Base-by-base conservation (phyloP, 73 alveolate genomes). In the Paramecium caudatum region DNA sequence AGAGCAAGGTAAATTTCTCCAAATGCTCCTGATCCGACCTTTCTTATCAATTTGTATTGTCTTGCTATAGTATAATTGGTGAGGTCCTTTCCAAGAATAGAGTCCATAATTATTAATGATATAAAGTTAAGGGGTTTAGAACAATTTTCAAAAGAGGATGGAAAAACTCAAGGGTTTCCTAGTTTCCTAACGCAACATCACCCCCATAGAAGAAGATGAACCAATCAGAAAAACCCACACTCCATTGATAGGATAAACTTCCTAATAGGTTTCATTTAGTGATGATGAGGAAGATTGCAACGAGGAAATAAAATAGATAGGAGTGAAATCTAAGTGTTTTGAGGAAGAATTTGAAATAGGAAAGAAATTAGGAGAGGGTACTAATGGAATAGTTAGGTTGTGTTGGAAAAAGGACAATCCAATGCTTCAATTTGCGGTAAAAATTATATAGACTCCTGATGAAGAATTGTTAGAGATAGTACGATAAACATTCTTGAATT, bases 21-120 rank as follows among this genome's bases (percentile, higher is more conserved):
- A 91, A 95, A 95, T 21, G 98, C 95, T 12, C 98, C 98, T 12
- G 91, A 68, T 8, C 98, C 98, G 15, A 95, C 47, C 50, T 94
- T 94, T 80, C 91, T 95, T 16, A 82, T 81, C 63, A 95, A 84
- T 82, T 93, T 91, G 86, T 87, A 96, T 70, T 93, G 82, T 12
- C 95, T 95, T 41, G 94, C 95, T 9, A 95, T 46, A 32, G 65
- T 70, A 43, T 46, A 5, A 30, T 85, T 80, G 34, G 91, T 82
- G 17, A 82, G 65, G 47, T 74, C 88, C 55, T 74, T 74, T 74
- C 88, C 88, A 10, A 74, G 19, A 36, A 39, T 30, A 34, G 88
- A 27, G 55, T 74, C 88, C 88, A 55, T 23, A 74, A 27, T 37
- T 41, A 27, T 15, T 74, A 39, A 45, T 41, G 88, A 37, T 74